Conservation (phyloP, 495 filamentous ascomycete genomes). For the Tuber indicum region DNA sequence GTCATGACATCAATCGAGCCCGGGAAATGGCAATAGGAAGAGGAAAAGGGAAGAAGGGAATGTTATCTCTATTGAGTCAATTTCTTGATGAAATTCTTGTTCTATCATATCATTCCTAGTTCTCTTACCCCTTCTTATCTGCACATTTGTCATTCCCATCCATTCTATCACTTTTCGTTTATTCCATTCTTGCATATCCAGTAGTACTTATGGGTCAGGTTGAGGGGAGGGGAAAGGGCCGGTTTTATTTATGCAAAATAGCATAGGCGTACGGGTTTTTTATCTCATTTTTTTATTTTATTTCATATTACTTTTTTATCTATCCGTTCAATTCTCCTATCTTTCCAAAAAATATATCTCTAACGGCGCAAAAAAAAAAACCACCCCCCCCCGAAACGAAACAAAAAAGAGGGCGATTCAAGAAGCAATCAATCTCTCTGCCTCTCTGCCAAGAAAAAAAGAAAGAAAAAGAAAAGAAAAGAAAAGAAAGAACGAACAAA, state of each 20-base stretch:
- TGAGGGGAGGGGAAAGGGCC: not conserved
- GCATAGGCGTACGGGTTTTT: not conserved
- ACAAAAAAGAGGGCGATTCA: not conserved
- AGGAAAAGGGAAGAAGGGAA: not conserved
- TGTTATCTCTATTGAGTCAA: not conserved
- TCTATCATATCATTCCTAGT: not conserved
- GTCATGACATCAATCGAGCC: constrained; percentile 1
- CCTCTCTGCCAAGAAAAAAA: too few relatives aligned
- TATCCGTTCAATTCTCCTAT: not conserved
- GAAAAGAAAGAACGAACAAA: not conserved
- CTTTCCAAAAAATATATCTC: not conserved
- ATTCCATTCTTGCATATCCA: not conserved
- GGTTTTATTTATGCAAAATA: not conserved
- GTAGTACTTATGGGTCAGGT: not conserved
- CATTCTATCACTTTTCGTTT: not conserved
- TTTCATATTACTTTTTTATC: not conserved
- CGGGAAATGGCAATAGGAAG: not conserved
- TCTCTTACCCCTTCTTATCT: not conserved
- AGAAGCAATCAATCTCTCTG: not conserved
- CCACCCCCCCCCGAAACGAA: not conserved
- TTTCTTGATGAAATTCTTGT: not conserved
- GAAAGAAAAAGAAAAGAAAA: not conserved
- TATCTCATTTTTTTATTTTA: not conserved
- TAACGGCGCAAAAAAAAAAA: not conserved
- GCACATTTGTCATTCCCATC: not conserved